Evolutionary conservation across 768 basidiomycete species (phyloP).

Genomic region (Boletus subparvulus): DNA sequence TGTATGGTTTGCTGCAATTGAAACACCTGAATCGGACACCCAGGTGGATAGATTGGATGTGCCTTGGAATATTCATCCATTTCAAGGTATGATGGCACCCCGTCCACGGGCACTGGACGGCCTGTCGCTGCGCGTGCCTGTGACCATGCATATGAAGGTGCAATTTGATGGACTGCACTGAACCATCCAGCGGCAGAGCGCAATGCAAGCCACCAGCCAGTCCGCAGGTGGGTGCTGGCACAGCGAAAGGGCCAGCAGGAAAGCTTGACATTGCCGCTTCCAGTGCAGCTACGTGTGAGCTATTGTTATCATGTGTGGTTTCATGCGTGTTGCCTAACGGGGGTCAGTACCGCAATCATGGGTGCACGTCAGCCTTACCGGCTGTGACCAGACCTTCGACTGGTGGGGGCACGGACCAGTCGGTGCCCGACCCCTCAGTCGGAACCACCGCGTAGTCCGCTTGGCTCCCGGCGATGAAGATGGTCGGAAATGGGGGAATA

Average conservation of each 20-base stretch:
- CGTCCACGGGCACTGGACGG: conserved; percentile 9
- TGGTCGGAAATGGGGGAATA: too few species aligned
- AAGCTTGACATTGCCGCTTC: background rate
- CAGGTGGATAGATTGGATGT: conserved; percentile 8
- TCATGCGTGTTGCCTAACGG: background rate
- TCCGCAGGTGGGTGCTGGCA: background rate
- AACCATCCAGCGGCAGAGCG: background rate
- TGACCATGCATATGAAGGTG: conserved; percentile 13
- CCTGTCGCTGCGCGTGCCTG: background rate
- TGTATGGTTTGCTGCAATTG: conserved; percentile 6
- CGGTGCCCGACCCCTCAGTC: background rate
- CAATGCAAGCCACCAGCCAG: conserved; percentile 3
- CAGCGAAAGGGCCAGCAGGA: background rate
- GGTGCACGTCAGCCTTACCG: background rate
- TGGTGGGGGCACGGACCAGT: background rate
- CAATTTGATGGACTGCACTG: background rate
- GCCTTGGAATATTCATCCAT: conserved; percentile 7
- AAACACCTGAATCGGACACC: background rate
- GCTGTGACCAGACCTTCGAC: background rate
- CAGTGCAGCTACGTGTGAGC: background rate
- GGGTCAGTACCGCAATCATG: background rate
- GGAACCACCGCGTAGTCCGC: background rate
- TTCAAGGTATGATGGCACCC: conserved; percentile 2
- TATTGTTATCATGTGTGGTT: background rate
- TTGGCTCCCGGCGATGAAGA: background rate